Evolutionary conservation across 768 basidiomycete genomes (phyloP), one percentile per base, ranked within the genome.

Genomic region (Rhodotorula sphaerocarpa): DNA sequence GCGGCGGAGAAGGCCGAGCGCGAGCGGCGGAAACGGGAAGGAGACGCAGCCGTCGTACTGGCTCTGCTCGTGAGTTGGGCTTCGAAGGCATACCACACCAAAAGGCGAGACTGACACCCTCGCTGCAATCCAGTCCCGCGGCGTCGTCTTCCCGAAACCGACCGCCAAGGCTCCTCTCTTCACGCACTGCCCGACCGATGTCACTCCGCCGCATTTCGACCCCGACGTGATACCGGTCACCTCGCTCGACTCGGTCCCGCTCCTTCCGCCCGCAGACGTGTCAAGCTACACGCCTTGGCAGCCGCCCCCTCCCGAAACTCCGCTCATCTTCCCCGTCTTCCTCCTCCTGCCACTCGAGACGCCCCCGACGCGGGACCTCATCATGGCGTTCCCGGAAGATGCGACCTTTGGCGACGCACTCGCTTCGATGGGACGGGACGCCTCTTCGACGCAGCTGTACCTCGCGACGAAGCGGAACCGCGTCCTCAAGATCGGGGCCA

Each of bases 271-370:
- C 15, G 11, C 43, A 41, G n/a, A 15, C 59, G 39, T 30, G 18
- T 45, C 23, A 33, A 33, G 46, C 33, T 61, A 57, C 60, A 10
- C 45, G 16, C 58, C 56, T 2, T 69, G 63, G 63, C 21, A 75
- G 73, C 82, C 59, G 77, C 82, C 59, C 67, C 79, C 68, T 73
- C 75, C 64, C 0, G 50, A 70, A 7, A 84, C 83, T 0, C 80
- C 93, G 18, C 75, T 93, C 65, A 74, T 79, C 45, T 77, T 95
- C 73, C 93, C 95, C 3, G 85, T 86, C 45, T 88, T 95, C 79
- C 86, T 97, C 76, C 80, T 96, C 63, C 95, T 96, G 75, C 95
- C 95, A 10, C 85, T 90, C 73, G 80, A 90, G 67, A 82, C 85
- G 16, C 71, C 67, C 7, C 70, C 72, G 11, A 89, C 83, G 9